A percentile compares a stretch with the other conserved stretches of the same genome.
These are phyloP conservation scores for Actinidia polygama DNA, from an alignment of 179 eudicot species.

Conservation along the genomic window DNA sequence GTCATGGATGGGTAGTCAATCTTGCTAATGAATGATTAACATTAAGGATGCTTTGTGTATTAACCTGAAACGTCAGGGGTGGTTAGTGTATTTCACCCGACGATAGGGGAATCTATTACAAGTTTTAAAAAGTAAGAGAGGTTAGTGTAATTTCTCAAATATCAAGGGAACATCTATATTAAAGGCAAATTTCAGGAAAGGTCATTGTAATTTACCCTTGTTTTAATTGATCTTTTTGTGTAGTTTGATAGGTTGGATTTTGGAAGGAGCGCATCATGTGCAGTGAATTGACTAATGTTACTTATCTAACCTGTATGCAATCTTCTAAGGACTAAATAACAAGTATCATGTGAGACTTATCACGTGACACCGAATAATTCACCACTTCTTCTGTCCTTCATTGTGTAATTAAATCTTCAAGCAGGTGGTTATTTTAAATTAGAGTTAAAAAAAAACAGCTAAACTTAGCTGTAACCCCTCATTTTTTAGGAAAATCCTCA, in stretches of 20 bases:
- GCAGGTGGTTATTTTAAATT: conserved; percentile 7
- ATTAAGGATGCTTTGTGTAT: too few relatives aligned
- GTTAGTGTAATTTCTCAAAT: too few relatives aligned
- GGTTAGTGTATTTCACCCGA: too few relatives aligned
- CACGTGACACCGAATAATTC: conserved; percentile 50
- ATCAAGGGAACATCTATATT: too few relatives aligned
- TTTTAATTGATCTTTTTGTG: too few relatives aligned
- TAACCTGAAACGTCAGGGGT: too few relatives aligned
- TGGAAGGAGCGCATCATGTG: conserved; percentile 35
- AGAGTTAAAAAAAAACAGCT: conserved; percentile 4
- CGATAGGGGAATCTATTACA: too few relatives aligned
- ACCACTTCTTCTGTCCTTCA: conserved; percentile 31
- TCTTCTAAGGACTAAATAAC: conserved; percentile 25
- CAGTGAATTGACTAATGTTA: conserved; percentile 30
- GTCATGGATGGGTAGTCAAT: too few relatives aligned
- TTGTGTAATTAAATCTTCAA: conserved; percentile 29
- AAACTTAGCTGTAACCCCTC: background rate
- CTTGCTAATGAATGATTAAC: too few relatives aligned
- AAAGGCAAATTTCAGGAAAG: too few relatives aligned
- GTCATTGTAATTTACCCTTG: too few relatives aligned
- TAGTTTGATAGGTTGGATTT: background rate
- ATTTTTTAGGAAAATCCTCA: background rate
- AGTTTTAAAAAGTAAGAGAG: too few relatives aligned
- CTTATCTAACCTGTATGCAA: conserved; percentile 24
- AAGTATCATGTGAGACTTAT: conserved; percentile 55